Evolutionary conservation across 371 early-diverging fungal genomes (phyloP).

Genomic region (Mortierella sp.): DNA sequence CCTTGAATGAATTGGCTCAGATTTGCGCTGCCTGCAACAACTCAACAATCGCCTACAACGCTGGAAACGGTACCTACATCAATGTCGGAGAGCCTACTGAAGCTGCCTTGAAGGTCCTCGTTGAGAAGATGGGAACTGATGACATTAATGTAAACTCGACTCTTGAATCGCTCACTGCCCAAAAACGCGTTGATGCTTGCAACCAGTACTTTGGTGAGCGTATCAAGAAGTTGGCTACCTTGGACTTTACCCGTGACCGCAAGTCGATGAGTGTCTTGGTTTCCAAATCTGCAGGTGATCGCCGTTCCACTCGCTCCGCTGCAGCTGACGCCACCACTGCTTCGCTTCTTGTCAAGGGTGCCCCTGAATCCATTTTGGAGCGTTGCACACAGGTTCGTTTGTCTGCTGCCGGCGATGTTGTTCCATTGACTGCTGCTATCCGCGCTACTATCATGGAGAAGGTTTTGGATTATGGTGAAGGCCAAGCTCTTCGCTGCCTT

Average conservation of each 20-base stretch:
- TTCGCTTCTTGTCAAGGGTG: constrained; percentile 89
- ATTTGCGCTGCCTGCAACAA: constrained; percentile 96
- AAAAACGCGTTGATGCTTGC: constrained; percentile 69
- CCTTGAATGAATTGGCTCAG: constrained; percentile 79
- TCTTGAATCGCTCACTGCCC: constrained; percentile 61
- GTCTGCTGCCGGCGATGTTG: constrained; percentile 58
- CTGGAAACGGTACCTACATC: constrained; percentile 63
- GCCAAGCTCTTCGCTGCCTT: constrained; percentile 86
- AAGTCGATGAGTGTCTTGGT: constrained; percentile 97
- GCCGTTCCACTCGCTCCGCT: constrained; percentile 49
- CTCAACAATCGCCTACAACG: constrained; percentile 84
- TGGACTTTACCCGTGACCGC: constrained; percentile 96
- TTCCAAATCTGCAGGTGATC: constrained; percentile 42
- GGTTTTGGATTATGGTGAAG: constrained; percentile 82
- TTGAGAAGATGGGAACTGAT: constrained; percentile 91
- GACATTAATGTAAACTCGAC: constrained; percentile 72
- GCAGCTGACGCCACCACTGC: constrained; percentile 50
- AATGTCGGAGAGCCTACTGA: constrained; percentile 98
- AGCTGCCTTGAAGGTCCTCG: constrained; percentile 95
- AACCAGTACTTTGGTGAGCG: constrained; percentile 45
- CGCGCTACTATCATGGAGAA: constrained; percentile 75
- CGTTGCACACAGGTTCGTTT: constrained; percentile 82
- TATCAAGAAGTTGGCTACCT: constrained; percentile 65
- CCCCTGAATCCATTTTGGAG: constrained; percentile 94
- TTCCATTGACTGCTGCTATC: constrained; percentile 78